phyloP scores from a whole-genome alignment of 495 filamentous ascomycete species.

The Lasiosphaeris hirsuta region DNA sequence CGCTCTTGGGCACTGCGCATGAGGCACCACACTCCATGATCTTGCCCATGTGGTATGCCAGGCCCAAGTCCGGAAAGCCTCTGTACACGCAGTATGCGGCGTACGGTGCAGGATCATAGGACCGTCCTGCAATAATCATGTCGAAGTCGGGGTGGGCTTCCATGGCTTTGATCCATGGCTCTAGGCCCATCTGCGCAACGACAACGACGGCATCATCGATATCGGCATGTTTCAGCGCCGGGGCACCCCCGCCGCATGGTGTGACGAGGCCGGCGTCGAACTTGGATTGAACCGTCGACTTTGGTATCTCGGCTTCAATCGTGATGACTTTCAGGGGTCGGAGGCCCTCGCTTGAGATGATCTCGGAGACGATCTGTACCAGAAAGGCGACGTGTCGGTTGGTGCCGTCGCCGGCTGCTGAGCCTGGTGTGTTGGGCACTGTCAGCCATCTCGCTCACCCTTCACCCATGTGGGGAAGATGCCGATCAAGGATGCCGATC shows the following conservation, averaged over 20 bases:
- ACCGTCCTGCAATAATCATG: constrained; percentile 46
- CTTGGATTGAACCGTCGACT: constrained; percentile 27
- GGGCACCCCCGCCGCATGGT: constrained; percentile 34
- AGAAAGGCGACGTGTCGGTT: constrained; percentile 44
- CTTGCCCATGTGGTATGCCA: constrained; percentile 48
- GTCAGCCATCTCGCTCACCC: no score
- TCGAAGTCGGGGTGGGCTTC: constrained; percentile 37
- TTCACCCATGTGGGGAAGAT: no score
- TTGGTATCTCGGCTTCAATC: constrained; percentile 39
- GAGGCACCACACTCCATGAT: constrained; percentile 50
- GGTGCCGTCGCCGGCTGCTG: constrained; percentile 47
- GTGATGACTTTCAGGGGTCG: constrained; percentile 38
- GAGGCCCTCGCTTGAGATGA: constrained; percentile 27
- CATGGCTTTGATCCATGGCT: constrained; percentile 42
- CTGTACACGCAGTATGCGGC: constrained; percentile 37
- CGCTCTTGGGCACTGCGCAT: constrained; percentile 47
- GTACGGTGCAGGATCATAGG: constrained; percentile 50
- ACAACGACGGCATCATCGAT: constrained; percentile 34
- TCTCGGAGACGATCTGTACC: constrained; percentile 33
- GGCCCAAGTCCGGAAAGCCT: constrained; percentile 7
- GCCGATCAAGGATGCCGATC: no score
- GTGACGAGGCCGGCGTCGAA: constrained; percentile 20
- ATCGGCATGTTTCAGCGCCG: constrained; percentile 35
- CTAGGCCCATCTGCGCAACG: constrained; percentile 36
- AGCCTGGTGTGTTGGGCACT: constrained; percentile 24